phyloP scores from a whole-genome alignment of 1,284 basidiomycete genomes.

The Takashimella koratensis region DNA sequence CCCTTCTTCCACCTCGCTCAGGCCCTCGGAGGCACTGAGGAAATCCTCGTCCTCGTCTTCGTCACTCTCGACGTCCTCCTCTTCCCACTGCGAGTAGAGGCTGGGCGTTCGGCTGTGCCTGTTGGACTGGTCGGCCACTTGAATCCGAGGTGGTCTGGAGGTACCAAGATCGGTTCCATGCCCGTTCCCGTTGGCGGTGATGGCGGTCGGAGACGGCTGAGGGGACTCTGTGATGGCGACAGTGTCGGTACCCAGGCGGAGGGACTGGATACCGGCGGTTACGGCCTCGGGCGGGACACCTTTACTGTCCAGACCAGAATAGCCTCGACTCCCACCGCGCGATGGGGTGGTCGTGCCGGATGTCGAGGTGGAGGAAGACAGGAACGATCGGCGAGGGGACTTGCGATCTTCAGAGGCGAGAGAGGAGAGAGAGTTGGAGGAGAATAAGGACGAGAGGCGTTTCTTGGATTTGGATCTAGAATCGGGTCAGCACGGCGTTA shows the following conservation, averaged over 20 bases:
- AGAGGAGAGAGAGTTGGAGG: not conserved
- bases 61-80: conserved; percentile 27
- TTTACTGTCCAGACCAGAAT: conserved; percentile 8
- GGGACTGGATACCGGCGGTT: conserved; percentile 1
- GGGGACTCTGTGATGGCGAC: conserved; percentile 21
- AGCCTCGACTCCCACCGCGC: conserved; percentile 1
- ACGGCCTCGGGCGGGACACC: conserved; percentile 1
- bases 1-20: conserved; percentile 48
- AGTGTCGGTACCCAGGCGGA: conserved; percentile 5
- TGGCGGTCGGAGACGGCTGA: conserved; percentile 9
- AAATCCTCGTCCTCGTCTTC: conserved; percentile 41
- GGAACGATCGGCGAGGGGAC: conserved; percentile 11
- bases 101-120: conserved; percentile 17
- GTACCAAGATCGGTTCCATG: not conserved
- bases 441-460: conserved; percentile 40
- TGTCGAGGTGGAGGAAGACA: conserved; percentile 22
- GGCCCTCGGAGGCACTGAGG: conserved; percentile 45
- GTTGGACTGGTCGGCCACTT: not conserved
- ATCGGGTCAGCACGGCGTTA: not conserved
- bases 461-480: conserved; percentile 30
- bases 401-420: not conserved
- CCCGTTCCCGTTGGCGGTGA: conserved; percentile 2
- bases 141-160: not conserved
- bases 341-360: conserved; percentile 34
- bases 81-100: conserved; percentile 46